Percentiles rank a stretch among this genome's conserved stretches.
Evolutionary conservation across 2,329 filamentous ascomycete genomes (phyloP).

Genomic region (Teratosphaeria pseudoeucalypti): DNA sequence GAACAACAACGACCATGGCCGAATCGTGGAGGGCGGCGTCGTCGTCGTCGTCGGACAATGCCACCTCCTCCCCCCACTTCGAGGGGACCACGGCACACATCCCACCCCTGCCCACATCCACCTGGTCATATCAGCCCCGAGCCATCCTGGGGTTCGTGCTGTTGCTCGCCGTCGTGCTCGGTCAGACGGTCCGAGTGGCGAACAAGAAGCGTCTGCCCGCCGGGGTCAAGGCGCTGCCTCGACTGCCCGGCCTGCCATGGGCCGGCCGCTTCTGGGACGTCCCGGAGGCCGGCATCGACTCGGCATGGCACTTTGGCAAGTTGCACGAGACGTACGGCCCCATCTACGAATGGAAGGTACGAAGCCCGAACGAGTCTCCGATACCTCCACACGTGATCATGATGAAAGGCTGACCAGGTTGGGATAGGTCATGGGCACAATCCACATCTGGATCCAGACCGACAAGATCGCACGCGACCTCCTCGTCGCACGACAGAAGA

Average conservation of each 20-base stretch:
- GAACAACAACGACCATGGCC: background rate
- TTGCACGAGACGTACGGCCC: slow-evolving; percentile 26
- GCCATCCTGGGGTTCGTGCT: background rate
- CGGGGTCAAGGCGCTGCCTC: slow-evolving; percentile 14
- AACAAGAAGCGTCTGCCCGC: slow-evolving; percentile 10
- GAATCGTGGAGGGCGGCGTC: background rate
- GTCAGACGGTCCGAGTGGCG: background rate
- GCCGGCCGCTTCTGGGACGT: slow-evolving; percentile 25
- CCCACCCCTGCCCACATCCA: background rate
- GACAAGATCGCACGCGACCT: slow-evolving; percentile 26
- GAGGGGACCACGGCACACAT: background rate
- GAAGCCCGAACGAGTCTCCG: background rate
- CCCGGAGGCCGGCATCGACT: slow-evolving; percentile 22
- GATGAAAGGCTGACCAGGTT: too few species aligned
- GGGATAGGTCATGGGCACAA: slow-evolving; percentile 16
- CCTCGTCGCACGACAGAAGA: slow-evolving; percentile 22
- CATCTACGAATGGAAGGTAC: slow-evolving; percentile 26
- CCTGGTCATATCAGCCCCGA: background rate
- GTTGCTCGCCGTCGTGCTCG: slow-evolving; percentile 1
- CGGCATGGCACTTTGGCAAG: slow-evolving; percentile 25
- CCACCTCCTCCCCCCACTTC: background rate
- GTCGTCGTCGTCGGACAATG: background rate
- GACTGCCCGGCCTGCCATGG: slow-evolving; percentile 19
- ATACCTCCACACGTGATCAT: too few species aligned
- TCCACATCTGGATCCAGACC: slow-evolving; percentile 27